Evolutionary conservation across 345 rosid species (phyloP).

Genomic region (Eutrema heterophyllum): DNA sequence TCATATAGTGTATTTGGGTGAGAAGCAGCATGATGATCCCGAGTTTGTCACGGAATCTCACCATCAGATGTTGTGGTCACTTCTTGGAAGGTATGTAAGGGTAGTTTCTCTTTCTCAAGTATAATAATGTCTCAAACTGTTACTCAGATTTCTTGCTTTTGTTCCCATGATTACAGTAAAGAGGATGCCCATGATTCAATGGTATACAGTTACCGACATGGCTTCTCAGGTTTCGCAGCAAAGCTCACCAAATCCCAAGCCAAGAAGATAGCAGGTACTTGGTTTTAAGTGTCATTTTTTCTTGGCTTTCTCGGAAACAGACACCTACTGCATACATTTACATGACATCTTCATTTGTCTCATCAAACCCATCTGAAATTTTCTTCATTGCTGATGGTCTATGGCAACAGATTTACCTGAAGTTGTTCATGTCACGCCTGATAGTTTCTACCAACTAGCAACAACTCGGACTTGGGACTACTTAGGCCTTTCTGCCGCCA

Average conservation of each 20-base stretch:
- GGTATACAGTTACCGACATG: conserved; percentile 40
- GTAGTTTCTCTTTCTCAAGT: background rate
- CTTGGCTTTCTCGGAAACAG: background rate
- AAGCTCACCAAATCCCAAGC: conserved; percentile 42
- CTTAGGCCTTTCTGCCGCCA: conserved; percentile 31
- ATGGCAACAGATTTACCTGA: conserved; percentile 33
- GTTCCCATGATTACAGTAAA: conserved; percentile 26
- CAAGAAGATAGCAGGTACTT: conserved; percentile 32
- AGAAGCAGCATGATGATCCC: conserved; percentile 36
- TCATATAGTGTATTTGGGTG: conserved; percentile 38
- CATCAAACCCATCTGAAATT: background rate
- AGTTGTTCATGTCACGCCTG: conserved; percentile 39
- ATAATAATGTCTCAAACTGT: background rate
- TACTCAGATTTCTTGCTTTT: background rate
- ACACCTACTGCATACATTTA: background rate
- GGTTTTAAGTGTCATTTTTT: background rate
- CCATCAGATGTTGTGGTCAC: conserved; percentile 29
- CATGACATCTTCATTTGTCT: background rate
- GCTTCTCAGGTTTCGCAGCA: conserved; percentile 55
- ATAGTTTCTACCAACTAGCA: conserved; percentile 32
- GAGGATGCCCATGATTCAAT: conserved; percentile 40
- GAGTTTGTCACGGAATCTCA: conserved; percentile 26
- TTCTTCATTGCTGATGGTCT: background rate
- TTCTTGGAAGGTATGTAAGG: conserved; percentile 28
- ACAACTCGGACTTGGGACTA: conserved; percentile 55